Percentiles rank a stretch among this genome's conserved stretches.
Evolutionary conservation across 2,329 filamentous ascomycete genomes (phyloP).

Genomic region (Aphanocladium album): DNA sequence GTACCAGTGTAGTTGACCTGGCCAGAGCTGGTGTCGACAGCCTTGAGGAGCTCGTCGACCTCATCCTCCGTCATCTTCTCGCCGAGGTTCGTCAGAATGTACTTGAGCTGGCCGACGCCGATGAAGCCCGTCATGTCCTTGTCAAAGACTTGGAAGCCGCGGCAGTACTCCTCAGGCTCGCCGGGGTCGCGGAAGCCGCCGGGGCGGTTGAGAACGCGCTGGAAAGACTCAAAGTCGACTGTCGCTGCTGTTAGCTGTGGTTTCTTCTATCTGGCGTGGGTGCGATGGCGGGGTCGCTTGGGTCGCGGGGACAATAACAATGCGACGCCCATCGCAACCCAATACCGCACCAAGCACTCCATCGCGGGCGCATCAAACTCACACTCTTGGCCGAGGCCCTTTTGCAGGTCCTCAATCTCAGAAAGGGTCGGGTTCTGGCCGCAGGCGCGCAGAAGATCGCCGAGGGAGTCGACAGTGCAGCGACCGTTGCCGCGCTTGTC

Average conservation of each 20-base stretch:
- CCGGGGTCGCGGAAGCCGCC: constrained; percentile 97
- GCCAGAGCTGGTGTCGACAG: constrained; percentile 89
- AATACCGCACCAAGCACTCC: constrained; percentile 9
- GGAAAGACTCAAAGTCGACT: constrained; percentile 99
- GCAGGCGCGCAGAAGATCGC: constrained; percentile 91
- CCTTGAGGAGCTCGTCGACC: constrained; percentile 97
- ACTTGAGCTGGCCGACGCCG: constrained; percentile 94
- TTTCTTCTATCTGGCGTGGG: background rate
- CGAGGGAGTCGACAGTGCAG: constrained; percentile 78
- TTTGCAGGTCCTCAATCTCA: constrained; percentile 90
- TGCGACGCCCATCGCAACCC: constrained; percentile 5
- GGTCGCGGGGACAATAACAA: background rate
- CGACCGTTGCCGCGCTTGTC: constrained; percentile 98
- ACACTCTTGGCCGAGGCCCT: constrained; percentile 87
- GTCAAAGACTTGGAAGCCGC: constrained; percentile 98
- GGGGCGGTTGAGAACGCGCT: constrained; percentile 92
- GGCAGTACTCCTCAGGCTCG: constrained; percentile 96
- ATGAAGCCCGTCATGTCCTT: constrained; percentile 99
- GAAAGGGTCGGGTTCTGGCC: constrained; percentile 95
- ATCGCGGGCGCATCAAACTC: constrained; percentile 38
- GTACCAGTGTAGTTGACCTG: constrained; percentile 96
- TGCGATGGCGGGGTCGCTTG: background rate
- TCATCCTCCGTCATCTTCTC: constrained; percentile 99
- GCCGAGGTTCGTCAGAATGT: constrained; percentile 94
- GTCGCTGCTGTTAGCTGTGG: constrained; percentile 2